A percentile compares a stretch with the other conserved stretches of the same genome.
phyloP scores from a whole-genome alignment of 2,329 filamentous ascomycete species.

The Claviceps africana region DNA sequence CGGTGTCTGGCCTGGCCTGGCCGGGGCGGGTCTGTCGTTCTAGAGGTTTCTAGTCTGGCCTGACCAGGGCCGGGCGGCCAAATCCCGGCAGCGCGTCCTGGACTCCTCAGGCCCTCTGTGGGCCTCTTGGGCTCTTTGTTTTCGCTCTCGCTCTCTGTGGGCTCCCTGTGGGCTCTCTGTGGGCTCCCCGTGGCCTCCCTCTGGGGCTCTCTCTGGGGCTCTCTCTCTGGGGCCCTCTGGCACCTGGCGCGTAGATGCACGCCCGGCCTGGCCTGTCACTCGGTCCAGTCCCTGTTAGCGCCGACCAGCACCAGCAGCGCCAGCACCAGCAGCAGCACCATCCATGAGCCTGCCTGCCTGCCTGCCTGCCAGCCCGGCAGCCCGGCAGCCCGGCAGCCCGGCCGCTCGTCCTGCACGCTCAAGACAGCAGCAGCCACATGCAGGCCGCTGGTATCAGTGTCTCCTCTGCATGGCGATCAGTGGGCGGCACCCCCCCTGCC shows the following conservation, averaged over 20 bases:
- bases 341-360: too few relatives aligned
- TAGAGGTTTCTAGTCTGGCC: neutral
- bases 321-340: too few relatives aligned
- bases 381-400: neutral
- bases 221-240: too few relatives aligned
- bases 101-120: too few relatives aligned
- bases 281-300: neutral
- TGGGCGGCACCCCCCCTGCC: neutral
- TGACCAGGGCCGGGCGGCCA: neutral
- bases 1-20: too few relatives aligned
- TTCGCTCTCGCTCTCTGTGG: too few relatives aligned
- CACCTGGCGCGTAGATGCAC: neutral
- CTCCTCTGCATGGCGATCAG: neutral
- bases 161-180: too few relatives aligned
- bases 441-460: too few relatives aligned
- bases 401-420: too few relatives aligned
- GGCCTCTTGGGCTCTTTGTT: neutral
- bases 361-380: neutral
- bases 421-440: too few relatives aligned
- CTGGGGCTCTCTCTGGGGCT: too few relatives aligned
- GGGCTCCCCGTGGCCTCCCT: neutral
- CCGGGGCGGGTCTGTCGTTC: neutral
- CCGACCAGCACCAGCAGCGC: too few relatives aligned
- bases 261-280: neutral
- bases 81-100: neutral